These are phyloP conservation scores for Zoysia pacifica DNA, from an alignment of 176 grass and related monocot genomes.

Conservation along the genomic window DNA sequence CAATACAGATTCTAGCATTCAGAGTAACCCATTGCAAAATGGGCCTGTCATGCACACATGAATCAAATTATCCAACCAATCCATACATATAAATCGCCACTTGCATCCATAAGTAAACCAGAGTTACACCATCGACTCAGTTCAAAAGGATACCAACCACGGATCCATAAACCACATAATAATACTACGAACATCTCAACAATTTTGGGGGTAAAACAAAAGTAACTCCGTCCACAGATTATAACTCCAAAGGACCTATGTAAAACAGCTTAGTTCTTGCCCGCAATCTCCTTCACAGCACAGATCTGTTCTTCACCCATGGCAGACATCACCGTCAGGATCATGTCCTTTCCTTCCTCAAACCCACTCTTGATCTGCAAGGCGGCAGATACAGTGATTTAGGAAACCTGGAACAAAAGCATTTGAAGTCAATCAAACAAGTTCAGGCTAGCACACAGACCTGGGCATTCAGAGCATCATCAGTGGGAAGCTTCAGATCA, in stretches of 20 bases:
- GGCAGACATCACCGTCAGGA: slow-evolving; percentile 59
- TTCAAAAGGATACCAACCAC: slow-evolving; percentile 13
- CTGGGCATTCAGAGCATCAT: slow-evolving; percentile 40
- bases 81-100: background rate
- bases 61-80: background rate
- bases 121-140: background rate
- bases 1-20: no score
- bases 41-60: background rate
- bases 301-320: slow-evolving; percentile 72
- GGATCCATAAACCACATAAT: slow-evolving; percentile 10
- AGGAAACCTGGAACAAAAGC: background rate
- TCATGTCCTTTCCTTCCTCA: slow-evolving; percentile 62
- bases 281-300: slow-evolving; percentile 50
- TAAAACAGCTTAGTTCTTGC: slow-evolving; percentile 34
- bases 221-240: slow-evolving; percentile 24
- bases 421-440: background rate
- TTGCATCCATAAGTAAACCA: background rate
- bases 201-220: slow-evolving; percentile 25
- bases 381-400: background rate
- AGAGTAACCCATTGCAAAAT: background rate
- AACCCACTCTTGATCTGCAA: slow-evolving; percentile 50
- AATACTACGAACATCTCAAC: background rate
- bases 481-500: slow-evolving; percentile 56
- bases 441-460: slow-evolving; percentile 18
- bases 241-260: slow-evolving; percentile 3